Base-by-base conservation (phyloP, 2,329 filamentous ascomycete species). In the Scleromitrula shiraiana region DNA sequence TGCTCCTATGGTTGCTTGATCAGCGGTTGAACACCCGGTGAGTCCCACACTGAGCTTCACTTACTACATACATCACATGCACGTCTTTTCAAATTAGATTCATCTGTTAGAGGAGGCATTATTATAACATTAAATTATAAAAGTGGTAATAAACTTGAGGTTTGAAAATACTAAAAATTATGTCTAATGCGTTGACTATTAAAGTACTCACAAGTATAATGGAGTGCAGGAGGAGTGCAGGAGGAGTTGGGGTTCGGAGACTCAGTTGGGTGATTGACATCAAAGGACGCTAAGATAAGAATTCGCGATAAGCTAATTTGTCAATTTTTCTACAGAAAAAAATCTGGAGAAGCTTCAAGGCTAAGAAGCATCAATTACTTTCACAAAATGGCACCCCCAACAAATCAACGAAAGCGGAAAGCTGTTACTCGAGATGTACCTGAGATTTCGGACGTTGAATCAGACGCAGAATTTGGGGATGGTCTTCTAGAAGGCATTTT, bases 41-140 rank as follows among this genome's bases (percentile, higher is more conserved):
- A n/a, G 14, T 19, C 30, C 40, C 12, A 44, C 23, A 26, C 43
- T 20, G n/a, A 15, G 33, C 43, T 42, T 32, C 17, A 71, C 77
- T 65, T 71, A 83, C 80, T 73, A 65, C 80, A 84, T 63, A 82
- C 79, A 63, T 84, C 80, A 64, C 80, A 84, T 52, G 80, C 79
- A 40, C 78, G 72, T 53, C 76, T 77, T 59, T 78, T 82, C 51
- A 68, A 61, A 10, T 50, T 54, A 19, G 53, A 19, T 10, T 54
- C 42, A 27, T 48, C 22, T 22, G 27, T 47, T 6, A 40, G 20
- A 24, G 42, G n/a, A 32, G 50, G 24, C n/a, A 51, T 17, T 48
- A 57, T 53, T 8, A 46, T 49, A 35, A 53, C 29, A 19, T 44
- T 39, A 7, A 41, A 19, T n/a, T n/a, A 3, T 9, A 4, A 42